Conservation (phyloP, 768 basidiomycete species). For the Chiua virens region DNA sequence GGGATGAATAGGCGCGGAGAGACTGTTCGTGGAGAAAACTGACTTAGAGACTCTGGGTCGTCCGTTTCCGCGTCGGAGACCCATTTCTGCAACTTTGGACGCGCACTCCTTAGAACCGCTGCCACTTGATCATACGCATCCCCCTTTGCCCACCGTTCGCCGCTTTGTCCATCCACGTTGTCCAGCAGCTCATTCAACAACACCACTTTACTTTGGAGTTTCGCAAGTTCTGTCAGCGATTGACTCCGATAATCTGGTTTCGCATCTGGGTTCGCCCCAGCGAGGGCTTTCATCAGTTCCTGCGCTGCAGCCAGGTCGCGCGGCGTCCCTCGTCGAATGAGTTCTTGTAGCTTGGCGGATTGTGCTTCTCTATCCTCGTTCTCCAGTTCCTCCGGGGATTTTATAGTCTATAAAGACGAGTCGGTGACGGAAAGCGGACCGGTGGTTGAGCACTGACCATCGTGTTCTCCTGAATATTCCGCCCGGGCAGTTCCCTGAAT, state of each 20-base stretch:
- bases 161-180: constrained; percentile 69
- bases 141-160: constrained; percentile 81
- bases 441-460: constrained; percentile 17
- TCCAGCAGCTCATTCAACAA: constrained; percentile 97
- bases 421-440: background rate
- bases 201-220: constrained; percentile 92
- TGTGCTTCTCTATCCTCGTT: constrained; percentile 94
- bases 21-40: constrained; percentile 16
- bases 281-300: constrained; percentile 93
- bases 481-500: constrained; percentile 53
- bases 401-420: constrained; percentile 63
- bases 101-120: constrained; percentile 70
- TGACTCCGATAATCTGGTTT: constrained; percentile 94
- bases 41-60: constrained; percentile 88
- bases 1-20: background rate
- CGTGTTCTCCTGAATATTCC: constrained; percentile 13
- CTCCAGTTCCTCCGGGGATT: constrained; percentile 94
- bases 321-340: constrained; percentile 94
- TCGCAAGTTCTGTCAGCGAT: constrained; percentile 86
- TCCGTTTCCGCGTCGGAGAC: constrained; percentile 90
- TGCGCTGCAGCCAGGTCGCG: constrained; percentile 94
- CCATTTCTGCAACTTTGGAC: constrained; percentile 98
- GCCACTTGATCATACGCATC: constrained; percentile 98
- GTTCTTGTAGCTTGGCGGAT: constrained; percentile 96
- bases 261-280: constrained; percentile 92